Conservation (phyloP, 2,329 filamentous ascomycete genomes). For the Botryosphaeria dothidea region DNA sequence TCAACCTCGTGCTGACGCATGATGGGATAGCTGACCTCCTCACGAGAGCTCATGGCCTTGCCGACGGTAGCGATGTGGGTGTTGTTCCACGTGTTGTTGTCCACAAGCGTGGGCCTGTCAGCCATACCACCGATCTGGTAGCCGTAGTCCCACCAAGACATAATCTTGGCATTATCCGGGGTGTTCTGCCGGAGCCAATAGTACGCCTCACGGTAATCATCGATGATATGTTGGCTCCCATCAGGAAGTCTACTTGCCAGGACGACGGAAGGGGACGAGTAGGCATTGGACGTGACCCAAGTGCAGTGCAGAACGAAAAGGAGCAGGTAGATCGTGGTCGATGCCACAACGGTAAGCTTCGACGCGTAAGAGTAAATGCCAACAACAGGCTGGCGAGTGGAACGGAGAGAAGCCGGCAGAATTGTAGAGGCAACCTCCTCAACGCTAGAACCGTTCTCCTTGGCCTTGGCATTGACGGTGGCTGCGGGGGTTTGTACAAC, state of each 20-base stretch:
- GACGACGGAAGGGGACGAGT: conserved; percentile 96
- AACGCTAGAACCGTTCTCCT: conserved; percentile 42
- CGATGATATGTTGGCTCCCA: conserved; percentile 96
- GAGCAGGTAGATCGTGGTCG: conserved; percentile 77
- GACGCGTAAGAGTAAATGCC: conserved; percentile 82
- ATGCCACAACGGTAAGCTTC: conserved; percentile 73
- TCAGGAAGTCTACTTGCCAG: conserved; percentile 90
- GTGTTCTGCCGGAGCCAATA: conserved; percentile 99
- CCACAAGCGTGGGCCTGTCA: conserved; percentile 91
- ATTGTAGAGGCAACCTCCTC: conserved; percentile 52
- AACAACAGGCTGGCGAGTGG: conserved; percentile 70
- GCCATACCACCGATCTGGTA: conserved; percentile 99
- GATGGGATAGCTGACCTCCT: conserved; percentile 98
- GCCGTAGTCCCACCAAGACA: conserved; percentile 99
- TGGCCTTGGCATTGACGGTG: conserved; percentile 47
- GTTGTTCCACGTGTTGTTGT: conserved; percentile 99
- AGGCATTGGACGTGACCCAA: conserved; percentile 98
- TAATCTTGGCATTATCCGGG: conserved; percentile 90
- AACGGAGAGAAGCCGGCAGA: conserved; percentile 61
- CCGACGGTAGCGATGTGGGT: conserved; percentile 98
- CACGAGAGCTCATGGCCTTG: conserved; percentile 96
- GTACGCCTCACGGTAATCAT: conserved; percentile 98
- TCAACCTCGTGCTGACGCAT: conserved; percentile 98
- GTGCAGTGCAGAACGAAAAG: conserved; percentile 97
- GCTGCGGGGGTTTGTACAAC: conserved; percentile 56